Conservation (phyloP, 371 early-diverging fungal species). For the Mortierella sp. region DNA sequence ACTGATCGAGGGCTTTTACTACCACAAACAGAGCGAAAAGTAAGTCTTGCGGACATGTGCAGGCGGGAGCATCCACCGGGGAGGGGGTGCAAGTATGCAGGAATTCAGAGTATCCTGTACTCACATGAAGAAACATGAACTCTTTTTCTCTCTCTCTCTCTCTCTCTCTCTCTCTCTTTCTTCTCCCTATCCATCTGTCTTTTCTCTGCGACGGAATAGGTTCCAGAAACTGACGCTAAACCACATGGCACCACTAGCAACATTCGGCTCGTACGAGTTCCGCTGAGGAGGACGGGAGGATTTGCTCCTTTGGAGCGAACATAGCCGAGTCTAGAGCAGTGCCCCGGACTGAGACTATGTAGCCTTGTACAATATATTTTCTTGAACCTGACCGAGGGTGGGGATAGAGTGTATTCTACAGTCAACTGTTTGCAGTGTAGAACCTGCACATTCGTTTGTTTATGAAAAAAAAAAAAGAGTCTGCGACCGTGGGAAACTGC, state of each 20-base stretch:
- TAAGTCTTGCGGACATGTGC: slow-evolving; percentile 8
- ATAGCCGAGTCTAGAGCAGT: no score
- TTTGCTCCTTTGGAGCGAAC: no score
- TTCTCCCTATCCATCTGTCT: no score
- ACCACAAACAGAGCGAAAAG: slow-evolving; percentile 59
- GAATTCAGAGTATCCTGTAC: neutral
- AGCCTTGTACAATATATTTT: no score
- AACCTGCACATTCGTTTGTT: no score
- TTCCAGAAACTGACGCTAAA: slow-evolving; percentile 84
- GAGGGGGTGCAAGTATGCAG: slow-evolving; percentile 68
- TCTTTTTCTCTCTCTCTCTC: neutral
- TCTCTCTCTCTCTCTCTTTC: neutral
- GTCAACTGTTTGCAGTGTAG: no score
- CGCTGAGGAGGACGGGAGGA: slow-evolving; percentile 54
- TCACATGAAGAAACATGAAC: neutral
- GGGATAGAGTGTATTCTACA: no score
- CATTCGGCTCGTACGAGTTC: slow-evolving; percentile 69
- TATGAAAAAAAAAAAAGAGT: no score
- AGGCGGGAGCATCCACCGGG: neutral
- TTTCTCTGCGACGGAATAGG: slow-evolving; percentile 37
- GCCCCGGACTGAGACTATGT: no score
- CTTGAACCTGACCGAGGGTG: neutral
- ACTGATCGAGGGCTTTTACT: slow-evolving; percentile 91
- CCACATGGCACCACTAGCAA: slow-evolving; percentile 67
- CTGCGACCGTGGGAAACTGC: no score